These are phyloP conservation scores for Francoa sonchifolia DNA, from an alignment of 441 rosid genomes.

Conservation along the genomic window DNA sequence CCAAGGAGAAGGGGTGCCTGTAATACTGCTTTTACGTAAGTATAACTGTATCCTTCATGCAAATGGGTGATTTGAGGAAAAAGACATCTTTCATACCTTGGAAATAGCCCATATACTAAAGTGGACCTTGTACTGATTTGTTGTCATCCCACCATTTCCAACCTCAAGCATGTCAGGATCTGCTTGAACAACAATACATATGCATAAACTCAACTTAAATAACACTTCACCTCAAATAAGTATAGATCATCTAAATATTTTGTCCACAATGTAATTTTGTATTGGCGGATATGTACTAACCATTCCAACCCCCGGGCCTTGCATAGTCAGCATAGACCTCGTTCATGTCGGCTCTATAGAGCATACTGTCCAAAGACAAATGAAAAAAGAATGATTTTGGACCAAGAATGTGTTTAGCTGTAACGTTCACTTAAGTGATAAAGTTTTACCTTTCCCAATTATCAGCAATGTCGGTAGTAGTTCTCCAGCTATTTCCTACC, in stretches of 20 bases:
- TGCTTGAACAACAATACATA: constrained; percentile 9
- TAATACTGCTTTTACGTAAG: constrained; percentile 2
- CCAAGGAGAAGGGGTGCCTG: constrained; percentile 72
- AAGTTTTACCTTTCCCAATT: constrained; percentile 44
- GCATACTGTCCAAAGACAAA: constrained; percentile 31
- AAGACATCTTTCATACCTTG: constrained; percentile 21
- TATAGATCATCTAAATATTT: not conserved
- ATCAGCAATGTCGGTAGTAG: constrained; percentile 54
- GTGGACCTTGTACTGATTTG: constrained; percentile 51
- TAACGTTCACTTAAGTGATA: not conserved
- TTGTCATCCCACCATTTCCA: constrained; percentile 68
- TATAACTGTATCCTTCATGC: not conserved
- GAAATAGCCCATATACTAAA: constrained; percentile 73
- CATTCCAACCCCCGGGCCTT: constrained; percentile 72
- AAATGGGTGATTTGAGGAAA: not conserved
- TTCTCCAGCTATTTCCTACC: constrained; percentile 73
- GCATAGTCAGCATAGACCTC: constrained; percentile 55
- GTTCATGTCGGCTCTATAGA: constrained; percentile 53
- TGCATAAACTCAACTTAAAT: not conserved
- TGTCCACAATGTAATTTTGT: not conserved
- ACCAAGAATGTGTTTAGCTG: not conserved
- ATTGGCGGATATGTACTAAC: constrained; percentile 11
- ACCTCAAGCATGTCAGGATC: constrained; percentile 84
- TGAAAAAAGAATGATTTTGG: not conserved
- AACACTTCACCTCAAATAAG: too few relatives aligned